phyloP scores from a whole-genome alignment of 495 filamentous ascomycete genomes.

The Daldinia vernicosa region DNA sequence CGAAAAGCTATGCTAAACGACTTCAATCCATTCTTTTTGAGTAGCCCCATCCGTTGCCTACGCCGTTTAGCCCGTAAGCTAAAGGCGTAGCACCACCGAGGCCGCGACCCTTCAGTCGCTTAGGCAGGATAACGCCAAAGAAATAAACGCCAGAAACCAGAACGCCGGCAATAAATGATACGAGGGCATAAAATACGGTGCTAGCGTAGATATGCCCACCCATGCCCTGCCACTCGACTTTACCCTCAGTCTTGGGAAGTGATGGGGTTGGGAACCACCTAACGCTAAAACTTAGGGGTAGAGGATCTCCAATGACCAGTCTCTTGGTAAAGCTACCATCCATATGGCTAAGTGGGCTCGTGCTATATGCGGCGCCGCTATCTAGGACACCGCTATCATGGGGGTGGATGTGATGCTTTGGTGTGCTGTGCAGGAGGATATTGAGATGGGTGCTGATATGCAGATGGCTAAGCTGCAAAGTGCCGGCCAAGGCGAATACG shows the following conservation, averaged over 20 bases:
- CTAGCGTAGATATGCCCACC: conserved; percentile 73
- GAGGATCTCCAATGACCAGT: conserved; percentile 85
- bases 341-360: conserved; percentile 72
- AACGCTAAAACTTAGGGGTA: conserved; percentile 82
- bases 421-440: conserved; percentile 80
- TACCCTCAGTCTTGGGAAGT: conserved; percentile 65
- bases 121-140: conserved; percentile 68
- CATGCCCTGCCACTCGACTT: conserved; percentile 67
- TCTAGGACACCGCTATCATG: conserved; percentile 77
- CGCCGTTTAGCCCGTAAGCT: conserved; percentile 56
- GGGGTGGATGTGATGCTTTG: conserved; percentile 61
- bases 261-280: conserved; percentile 83
- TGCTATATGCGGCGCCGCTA: conserved; percentile 84
- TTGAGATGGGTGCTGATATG: conserved; percentile 92
- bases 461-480: conserved; percentile 86
- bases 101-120: conserved; percentile 56
- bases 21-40: conserved; percentile 55
- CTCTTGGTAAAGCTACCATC: conserved; percentile 61
- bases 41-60: conserved; percentile 66
- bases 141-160: conserved; percentile 68
- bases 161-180: conserved; percentile 65
- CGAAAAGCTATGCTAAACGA: not conserved
- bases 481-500: conserved; percentile 88
- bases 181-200: conserved; percentile 69
- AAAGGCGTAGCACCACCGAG: conserved; percentile 65